Base-by-base conservation (phyloP, 2,329 filamentous ascomycete species). In the Fusarium poae region DNA sequence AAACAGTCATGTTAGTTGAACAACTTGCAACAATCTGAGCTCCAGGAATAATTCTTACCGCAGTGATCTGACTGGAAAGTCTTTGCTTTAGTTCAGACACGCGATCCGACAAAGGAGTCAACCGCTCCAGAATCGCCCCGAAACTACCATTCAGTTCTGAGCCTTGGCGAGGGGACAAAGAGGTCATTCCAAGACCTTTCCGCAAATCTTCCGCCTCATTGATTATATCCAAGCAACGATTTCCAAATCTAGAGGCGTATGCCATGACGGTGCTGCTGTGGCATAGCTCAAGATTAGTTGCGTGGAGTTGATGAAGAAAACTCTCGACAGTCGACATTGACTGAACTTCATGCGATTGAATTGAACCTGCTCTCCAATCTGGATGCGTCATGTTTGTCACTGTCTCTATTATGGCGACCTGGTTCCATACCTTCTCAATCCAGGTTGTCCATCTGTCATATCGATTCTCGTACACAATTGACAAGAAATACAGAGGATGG, bases 11-110 rank as follows among this genome's bases (percentile, higher is more conserved):
- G 18, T 45, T 3, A 45, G 43, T 20, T 16, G 7, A 30, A 12
- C 11, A 29, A 15, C 18, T 5, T 2, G n/a, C 6, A 7, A n/a
- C 5, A 12, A 20, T 7, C 1, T 9, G 6, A 12, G 5, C 4
- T 13, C n/a, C 12, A 11, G 12, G 12, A 7, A 7, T 5, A 8
- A 8, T 11, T 6, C 27, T 9, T 29, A 45, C 43, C 5, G 43
- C 43, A 9, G 20, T 30, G 12, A 45, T 45, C 3, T 45, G 25
- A 6, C 25, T 45, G 7, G 43, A 30, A 6, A 45, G 27, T 3
- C 43, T 45, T 21, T 30, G 27, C 7, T 45, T 45, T 3, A 45
- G n/a, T 21, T 45, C 43, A 2, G 43, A 30, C 8, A 45, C n/a
- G 8, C 43, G 43, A 21, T 45, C 43, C 2, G 43, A 45, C 12